Base-by-base conservation (phyloP, 2,329 filamentous ascomycete species). In the Epichloe baconii region DNA sequence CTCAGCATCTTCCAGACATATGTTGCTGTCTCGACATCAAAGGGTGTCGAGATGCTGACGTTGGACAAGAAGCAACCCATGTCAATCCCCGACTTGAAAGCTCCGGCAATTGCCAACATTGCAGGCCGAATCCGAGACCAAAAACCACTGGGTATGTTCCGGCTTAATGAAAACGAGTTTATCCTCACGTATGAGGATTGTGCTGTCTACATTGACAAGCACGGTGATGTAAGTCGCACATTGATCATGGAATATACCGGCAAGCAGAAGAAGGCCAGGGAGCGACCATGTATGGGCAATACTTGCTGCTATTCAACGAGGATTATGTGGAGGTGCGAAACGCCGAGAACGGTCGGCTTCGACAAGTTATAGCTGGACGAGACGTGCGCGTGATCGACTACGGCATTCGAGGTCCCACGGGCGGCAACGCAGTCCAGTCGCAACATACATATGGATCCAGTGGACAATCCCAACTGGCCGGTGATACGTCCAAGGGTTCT, bases 221-320 rank as follows among this genome's bases (percentile, higher is more conserved):
- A 97, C 67, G 93, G 93, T 57, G 93, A 98, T 55, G 88, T 98
- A 31, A 91, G 83, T 40, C 85, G 94, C 44, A 88, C 85, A 31
- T 88, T 97, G 53, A 90, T 97, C 62, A 95, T 98, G 89, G 89
- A 97, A 64, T 98, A 97, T 66, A 93, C 95, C n/a, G 93, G 93
- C 58, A 91, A 85, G 61, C 77, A 80, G 64, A 80, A 80, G 67
- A 80, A 79, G 66, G 93, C 93, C 1, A 83, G 55, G 55, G 82
- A 12, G 90, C 90, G 2, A 93, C 89, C 55, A 83, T 97, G 71
- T 94, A 88, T 60, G 90, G 89, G 1, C 85, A 89, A 52, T 97
- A 95, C 65, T 78, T 98, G 4, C 74, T 98, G 7, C 79, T 98
- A 4, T 95, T 97, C 71, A 93, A 96, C 65, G 85, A 87, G 21